Base-by-base conservation (phyloP, 495 filamentous ascomycete species). In the Jackrogersella minutella region DNA sequence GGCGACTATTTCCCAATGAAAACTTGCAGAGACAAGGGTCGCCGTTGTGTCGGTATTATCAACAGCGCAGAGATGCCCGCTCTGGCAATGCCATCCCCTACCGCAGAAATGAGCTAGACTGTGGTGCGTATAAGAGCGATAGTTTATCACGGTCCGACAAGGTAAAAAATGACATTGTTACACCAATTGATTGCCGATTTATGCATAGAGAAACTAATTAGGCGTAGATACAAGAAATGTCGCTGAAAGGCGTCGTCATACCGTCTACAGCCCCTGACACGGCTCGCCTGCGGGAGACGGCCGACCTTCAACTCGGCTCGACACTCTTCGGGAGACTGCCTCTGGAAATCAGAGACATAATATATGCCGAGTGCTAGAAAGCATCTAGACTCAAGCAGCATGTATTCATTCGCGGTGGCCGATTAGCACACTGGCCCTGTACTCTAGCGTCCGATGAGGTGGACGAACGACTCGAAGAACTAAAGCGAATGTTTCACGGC, bases 1-100 rank as follows among this genome's bases (percentile, higher is more conserved):
- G 30, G 56, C 56, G 56, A 59, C 21, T 59, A 59, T 59, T 19
- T 10, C 13, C 56, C 56, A 59, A 33, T 59, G 16, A 40, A 14
- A 49, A 28, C 1, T n/a, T 3, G 8, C 5, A 44, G 16, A 5
- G 16, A 16, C 11, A 21, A 46, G 1, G 26, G 14, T 46, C 17
- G 2, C 54, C 54, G 17, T n/a, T 44, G 16, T 24, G 10, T 46
- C 26, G 54, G 54, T 17, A 46, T 28, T 2, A 36, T 14, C 28
- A 58, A 19, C 37, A 37, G 56, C 43, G 56, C 43, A 59, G 19
- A n/a, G n/a, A n/a, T n/a, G n/a, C n/a, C n/a, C n/a, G n/a, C n/a
- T n/a, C n/a, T n/a, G n/a, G n/a, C n/a, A n/a, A n/a, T 51, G 47
- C 10, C 5, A 1, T 51, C 8, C n/a, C 24, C 47, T 51, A n/a